Evolutionary conservation across 177 flowering plant genomes (phyloP).

Genomic region (Telopea speciosissima): DNA sequence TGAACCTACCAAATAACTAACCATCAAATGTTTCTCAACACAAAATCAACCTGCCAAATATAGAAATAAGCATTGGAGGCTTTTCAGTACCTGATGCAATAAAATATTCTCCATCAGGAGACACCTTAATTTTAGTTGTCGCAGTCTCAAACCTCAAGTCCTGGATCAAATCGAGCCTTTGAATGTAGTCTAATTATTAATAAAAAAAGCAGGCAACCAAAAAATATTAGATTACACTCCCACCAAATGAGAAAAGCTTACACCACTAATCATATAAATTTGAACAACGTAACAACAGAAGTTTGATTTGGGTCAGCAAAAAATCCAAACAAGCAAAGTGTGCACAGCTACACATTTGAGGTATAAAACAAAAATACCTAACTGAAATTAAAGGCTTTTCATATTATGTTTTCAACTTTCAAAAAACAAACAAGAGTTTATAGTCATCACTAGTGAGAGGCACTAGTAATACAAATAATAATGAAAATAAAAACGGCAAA

Average conservation of each 20-base stretch:
- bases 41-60: background rate
- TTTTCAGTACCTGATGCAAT: constrained; percentile 68
- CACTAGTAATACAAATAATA: too few relatives aligned
- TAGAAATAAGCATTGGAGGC: background rate
- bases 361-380: background rate
- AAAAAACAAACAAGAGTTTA: too few relatives aligned
- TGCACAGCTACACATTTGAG: background rate
- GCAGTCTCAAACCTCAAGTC: constrained; percentile 94
- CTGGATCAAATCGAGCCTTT: constrained; percentile 73
- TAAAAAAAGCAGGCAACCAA: background rate
- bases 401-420: background rate
- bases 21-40: background rate
- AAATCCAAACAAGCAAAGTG: background rate
- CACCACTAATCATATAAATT: background rate
- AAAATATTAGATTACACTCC: background rate
- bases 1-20: background rate
- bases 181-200: constrained; percentile 47
- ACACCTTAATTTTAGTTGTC: constrained; percentile 65
- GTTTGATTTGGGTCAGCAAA: background rate
- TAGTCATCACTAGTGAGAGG: too few relatives aligned
- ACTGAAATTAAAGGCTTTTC: background rate
- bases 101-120: constrained; percentile 83
- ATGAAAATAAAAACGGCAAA: too few relatives aligned
- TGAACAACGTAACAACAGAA: background rate
- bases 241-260: background rate